Conservation (phyloP, 768 basidiomycete species). For the Pleurotus sapidus region DNA sequence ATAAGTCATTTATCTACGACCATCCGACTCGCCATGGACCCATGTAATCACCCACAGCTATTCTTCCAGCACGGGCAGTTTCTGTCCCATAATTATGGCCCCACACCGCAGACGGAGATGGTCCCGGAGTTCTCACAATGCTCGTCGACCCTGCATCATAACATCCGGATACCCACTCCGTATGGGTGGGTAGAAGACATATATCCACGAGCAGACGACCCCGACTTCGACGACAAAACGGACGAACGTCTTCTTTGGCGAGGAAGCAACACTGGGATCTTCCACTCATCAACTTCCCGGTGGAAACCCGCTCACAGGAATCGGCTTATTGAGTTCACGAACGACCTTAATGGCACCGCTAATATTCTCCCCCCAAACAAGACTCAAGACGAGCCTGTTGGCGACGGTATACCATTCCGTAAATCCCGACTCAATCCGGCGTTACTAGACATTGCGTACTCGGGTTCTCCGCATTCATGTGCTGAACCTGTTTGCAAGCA, state of each 20-base stretch:
- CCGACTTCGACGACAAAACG: conserved; percentile 60
- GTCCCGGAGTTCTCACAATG: conserved; percentile 55
- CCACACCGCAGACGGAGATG: conserved; percentile 35
- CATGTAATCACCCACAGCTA: conserved; percentile 43
- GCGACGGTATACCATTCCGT: conserved; percentile 24
- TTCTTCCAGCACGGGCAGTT: conserved; percentile 52
- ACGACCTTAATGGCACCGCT: conserved; percentile 36
- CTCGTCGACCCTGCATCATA: conserved; percentile 47
- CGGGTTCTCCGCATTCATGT: conserved; percentile 42
- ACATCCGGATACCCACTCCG: conserved; percentile 48
- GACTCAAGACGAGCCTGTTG: conserved; percentile 26
- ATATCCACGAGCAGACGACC: conserved; percentile 43
- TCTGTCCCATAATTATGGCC: conserved; percentile 44
- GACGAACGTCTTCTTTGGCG: conserved; percentile 70
- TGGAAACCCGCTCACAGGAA: conserved; percentile 54
- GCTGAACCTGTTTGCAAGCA: conserved; percentile 37
- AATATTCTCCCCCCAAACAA: conserved; percentile 33
- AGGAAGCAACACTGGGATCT: conserved; percentile 71
- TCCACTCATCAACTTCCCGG: conserved; percentile 29
- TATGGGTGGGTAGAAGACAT: conserved; percentile 47
- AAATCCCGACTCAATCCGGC: conserved; percentile 47
- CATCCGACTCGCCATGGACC: conserved; percentile 46
- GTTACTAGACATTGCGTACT: conserved; percentile 61
- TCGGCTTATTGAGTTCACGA: conserved; percentile 41
- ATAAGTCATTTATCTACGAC: conserved; percentile 48